Percentiles rank a stretch among this genome's conserved stretches.
Evolutionary conservation across 805 yeast genomes (phyloP).

Genomic region (Metschnikowia continentalis): DNA sequence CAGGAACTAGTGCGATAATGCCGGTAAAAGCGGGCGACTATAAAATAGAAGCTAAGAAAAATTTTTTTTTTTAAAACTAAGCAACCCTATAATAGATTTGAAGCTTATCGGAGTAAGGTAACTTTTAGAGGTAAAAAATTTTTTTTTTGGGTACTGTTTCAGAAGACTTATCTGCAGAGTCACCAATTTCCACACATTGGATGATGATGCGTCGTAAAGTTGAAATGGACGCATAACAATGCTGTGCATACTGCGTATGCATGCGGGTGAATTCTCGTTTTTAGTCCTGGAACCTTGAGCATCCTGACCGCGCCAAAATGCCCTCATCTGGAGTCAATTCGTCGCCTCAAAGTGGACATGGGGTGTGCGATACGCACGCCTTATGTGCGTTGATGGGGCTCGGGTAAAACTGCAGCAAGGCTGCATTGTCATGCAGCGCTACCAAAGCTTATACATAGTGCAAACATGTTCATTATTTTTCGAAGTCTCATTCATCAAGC

Average conservation of each 20-base stretch:
- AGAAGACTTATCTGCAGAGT: background rate
- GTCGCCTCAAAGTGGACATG: background rate
- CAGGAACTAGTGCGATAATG: slow-evolving; percentile 4
- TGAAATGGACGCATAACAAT: slow-evolving; percentile 4
- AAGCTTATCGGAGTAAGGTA: too few relatives aligned
- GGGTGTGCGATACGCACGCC: background rate
- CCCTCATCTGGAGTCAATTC: background rate
- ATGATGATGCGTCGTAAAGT: slow-evolving; percentile 1
- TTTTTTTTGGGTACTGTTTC: background rate
- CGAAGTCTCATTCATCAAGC: slow-evolving; percentile 2
- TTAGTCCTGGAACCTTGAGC: slow-evolving; percentile 3
- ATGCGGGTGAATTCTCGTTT: slow-evolving; percentile 3
- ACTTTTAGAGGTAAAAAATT: background rate
- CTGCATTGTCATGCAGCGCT: slow-evolving; percentile 4
- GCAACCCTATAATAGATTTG: too few relatives aligned
- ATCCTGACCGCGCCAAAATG: background rate
- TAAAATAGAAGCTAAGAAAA: background rate
- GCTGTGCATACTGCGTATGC: slow-evolving; percentile 2
- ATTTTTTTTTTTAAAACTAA: background rate
- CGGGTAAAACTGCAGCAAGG: slow-evolving; percentile 4
- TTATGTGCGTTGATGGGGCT: slow-evolving; percentile 1
- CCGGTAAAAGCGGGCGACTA: background rate
- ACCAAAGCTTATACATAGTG: slow-evolving; percentile 6
- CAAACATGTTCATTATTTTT: slow-evolving; percentile 5
- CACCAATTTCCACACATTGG: slow-evolving; percentile 3